Evolutionary conservation across 352 stramenopile genomes (phyloP).

Genomic region (Thraustochytrium sp.): DNA sequence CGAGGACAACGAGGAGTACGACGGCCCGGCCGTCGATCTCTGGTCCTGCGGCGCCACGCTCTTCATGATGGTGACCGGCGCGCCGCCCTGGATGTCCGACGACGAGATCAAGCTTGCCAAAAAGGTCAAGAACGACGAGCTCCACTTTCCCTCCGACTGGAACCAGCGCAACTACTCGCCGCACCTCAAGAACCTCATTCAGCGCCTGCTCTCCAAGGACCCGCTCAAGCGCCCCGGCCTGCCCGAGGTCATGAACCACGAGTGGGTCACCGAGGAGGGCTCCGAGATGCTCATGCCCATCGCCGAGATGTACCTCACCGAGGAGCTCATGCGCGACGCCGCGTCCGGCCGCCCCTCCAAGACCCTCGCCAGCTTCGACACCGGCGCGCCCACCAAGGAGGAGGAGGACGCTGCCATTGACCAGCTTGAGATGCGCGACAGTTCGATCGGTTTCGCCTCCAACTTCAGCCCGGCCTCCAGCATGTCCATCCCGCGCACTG

Average conservation of each 20-base stretch:
- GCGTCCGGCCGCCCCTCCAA: background rate
- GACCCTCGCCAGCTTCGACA: background rate
- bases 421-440: constrained; percentile 46
- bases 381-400: constrained; percentile 60
- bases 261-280: constrained; percentile 85
- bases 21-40: constrained; percentile 69
- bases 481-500: background rate
- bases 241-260: constrained; percentile 74
- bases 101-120: constrained; percentile 78
- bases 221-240: constrained; percentile 68
- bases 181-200: constrained; percentile 78
- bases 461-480: background rate
- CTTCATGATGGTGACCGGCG: constrained; percentile 66
- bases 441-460: background rate
- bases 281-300: constrained; percentile 62
- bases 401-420: constrained; percentile 69
- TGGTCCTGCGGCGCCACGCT: constrained; percentile 80
- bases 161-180: constrained; percentile 67
- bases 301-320: constrained; percentile 66
- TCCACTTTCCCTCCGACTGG: constrained; percentile 58
- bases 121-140: constrained; percentile 71
- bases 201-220: constrained; percentile 81
- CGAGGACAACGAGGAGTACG: constrained; percentile 70
- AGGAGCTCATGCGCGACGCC: background rate
- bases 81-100: constrained; percentile 77